Base-by-base conservation (phyloP, 495 filamentous ascomycete species). In the Wilcoxina mikolae region DNA sequence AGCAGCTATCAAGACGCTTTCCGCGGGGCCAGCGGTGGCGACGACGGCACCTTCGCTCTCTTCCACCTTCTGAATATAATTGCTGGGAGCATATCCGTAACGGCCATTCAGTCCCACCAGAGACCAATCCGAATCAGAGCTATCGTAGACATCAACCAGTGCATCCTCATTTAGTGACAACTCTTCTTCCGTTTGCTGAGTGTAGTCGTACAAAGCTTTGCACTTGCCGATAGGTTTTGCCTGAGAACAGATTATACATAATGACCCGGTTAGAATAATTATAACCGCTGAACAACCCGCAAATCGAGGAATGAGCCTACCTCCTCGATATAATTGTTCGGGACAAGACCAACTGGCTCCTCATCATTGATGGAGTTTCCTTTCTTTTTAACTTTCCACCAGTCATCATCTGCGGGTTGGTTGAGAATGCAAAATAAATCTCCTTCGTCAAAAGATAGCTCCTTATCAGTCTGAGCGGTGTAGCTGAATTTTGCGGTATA, bases 371-470 rank as follows among this genome's bases (percentile, higher is more conserved):
- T 87, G 39, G 70, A 77, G n/a, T 78, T 77, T 27, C 85, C 86
- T 77, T 89, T 95, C 78, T 95, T 95, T 75, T 95, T 95, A 18
- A 85, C 89, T 67, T 84, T 95, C 90, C 90, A 96, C 90, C 90
- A 95, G 65, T 85, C 85, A 72, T 95, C 90, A 4, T 94, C 88
- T 25, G 70, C 67, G 66, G 79, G 87, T 73, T 94, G 94, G 60
- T 96, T 87, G 46, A 96, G 73, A 28, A 99, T 74, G 68, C 90
- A 96, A 38, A 99, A 77, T 45, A 95, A 60, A 67, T 99, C 93
- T 54, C 89, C 91, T 64, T 95, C 90, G 53, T 73, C 71, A 57
- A 99, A 83, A 58, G 81, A 74, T 55, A 99, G 74, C 78, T 99
- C 93, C 48, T 84, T 81, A 56, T 87, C 84, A 58, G 77, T 81